phyloP scores from a whole-genome alignment of 352 stramenopile species.

The Phytophthora foliorum region DNA sequence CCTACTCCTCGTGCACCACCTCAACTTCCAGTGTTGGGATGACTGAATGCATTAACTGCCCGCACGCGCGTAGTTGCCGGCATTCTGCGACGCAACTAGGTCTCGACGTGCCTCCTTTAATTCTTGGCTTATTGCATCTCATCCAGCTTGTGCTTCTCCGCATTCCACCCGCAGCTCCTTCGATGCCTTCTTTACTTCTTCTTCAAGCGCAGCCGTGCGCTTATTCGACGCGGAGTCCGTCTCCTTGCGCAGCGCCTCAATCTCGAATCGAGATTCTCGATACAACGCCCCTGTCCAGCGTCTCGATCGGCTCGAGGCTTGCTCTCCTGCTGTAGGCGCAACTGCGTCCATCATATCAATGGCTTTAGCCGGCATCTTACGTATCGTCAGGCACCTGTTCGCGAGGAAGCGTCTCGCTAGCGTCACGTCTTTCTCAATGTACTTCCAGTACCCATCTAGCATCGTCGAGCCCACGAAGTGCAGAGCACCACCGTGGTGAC shows the following conservation, averaged over 20 bases:
- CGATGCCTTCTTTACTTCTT: slow-evolving; percentile 71
- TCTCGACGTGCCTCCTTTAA: slow-evolving; percentile 82
- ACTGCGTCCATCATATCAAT: slow-evolving; percentile 95
- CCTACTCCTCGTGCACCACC: slow-evolving; percentile 69
- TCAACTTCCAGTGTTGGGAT: slow-evolving; percentile 79
- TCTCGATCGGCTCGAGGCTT: slow-evolving; percentile 87
- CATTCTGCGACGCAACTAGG: slow-evolving; percentile 76
- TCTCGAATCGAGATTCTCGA: too few relatives aligned
- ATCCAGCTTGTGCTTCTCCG: slow-evolving; percentile 78
- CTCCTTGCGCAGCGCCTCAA: slow-evolving; percentile 85
- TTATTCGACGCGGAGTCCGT: slow-evolving; percentile 81
- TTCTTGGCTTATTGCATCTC: slow-evolving; percentile 81
- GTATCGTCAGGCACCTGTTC: slow-evolving; percentile 92
- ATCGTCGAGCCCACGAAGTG: slow-evolving; percentile 95
- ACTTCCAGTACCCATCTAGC: slow-evolving; percentile 95
- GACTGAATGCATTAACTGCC: slow-evolving; percentile 85
- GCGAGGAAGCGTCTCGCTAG: slow-evolving; percentile 97
- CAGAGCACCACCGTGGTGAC: too few relatives aligned
- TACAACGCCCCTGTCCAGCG: slow-evolving; percentile 78
- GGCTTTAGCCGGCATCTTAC: slow-evolving; percentile 97
- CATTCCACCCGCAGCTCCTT: slow-evolving; percentile 75
- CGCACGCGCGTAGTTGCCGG: slow-evolving; percentile 79
- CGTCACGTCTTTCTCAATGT: slow-evolving; percentile 98
- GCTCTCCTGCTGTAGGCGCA: slow-evolving; percentile 86
- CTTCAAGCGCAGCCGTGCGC: slow-evolving; percentile 61